Evolutionary conservation across 2,329 filamentous ascomycete genomes (phyloP).

Genomic region (Beauveria medogensis): DNA sequence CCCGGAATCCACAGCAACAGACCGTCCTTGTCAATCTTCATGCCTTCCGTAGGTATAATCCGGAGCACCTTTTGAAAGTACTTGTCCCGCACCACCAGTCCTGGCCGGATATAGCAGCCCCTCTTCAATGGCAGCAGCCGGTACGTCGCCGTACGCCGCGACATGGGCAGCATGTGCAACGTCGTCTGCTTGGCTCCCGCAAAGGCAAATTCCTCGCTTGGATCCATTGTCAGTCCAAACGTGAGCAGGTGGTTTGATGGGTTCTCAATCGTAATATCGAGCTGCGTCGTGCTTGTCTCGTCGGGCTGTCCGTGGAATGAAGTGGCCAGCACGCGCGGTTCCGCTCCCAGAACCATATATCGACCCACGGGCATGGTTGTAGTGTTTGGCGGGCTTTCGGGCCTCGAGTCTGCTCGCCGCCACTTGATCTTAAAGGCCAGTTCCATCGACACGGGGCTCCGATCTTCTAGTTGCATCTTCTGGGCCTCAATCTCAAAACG

Average conservation of each 20-base stretch:
- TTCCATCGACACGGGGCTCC: conserved; percentile 65
- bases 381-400: conserved; percentile 39
- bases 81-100: conserved; percentile 72
- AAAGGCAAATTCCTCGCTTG: conserved; percentile 87
- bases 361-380: conserved; percentile 70
- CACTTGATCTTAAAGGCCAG: conserved; percentile 69
- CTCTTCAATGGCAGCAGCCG: conserved; percentile 59
- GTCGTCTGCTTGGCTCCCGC: conserved; percentile 76
- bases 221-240: conserved; percentile 87
- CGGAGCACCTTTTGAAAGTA: conserved; percentile 89
- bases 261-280: conserved; percentile 73
- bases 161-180: conserved; percentile 75
- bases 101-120: conserved; percentile 63
- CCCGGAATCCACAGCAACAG: conserved; percentile 52
- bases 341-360: conserved; percentile 70
- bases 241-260: conserved; percentile 90
- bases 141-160: conserved; percentile 65
- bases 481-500: conserved; percentile 67
- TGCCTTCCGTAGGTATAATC: conserved; percentile 70
- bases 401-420: conserved; percentile 46
- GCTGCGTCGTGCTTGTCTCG: conserved; percentile 30
- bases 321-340: conserved; percentile 73
- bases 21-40: conserved; percentile 57
- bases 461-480: conserved; percentile 74
- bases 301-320: conserved; percentile 36